These are phyloP conservation scores for Pseudocohnilembus persalinus DNA, from an alignment of 169 alveolate genomes.

Conservation along the genomic window DNA sequence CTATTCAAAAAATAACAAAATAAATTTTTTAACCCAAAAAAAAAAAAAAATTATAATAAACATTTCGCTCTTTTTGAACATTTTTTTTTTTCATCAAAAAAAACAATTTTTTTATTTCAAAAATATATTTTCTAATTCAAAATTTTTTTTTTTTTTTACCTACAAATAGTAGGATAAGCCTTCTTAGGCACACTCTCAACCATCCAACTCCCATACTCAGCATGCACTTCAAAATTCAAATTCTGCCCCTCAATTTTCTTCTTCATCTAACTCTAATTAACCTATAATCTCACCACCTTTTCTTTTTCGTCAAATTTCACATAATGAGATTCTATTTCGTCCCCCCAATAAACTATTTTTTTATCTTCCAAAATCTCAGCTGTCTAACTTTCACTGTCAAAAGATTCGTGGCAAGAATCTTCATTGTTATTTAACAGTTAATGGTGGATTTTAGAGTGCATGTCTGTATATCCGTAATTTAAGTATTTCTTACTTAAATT, in stretches of 20 bases:
- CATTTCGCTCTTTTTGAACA: not conserved
- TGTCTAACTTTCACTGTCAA: not conserved
- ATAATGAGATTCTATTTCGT: slow-evolving; percentile 64
- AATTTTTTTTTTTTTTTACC: slow-evolving; percentile 1
- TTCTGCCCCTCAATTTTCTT: slow-evolving; percentile 13
- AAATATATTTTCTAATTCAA: slow-evolving; percentile 1
- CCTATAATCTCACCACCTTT: slow-evolving; percentile 23
- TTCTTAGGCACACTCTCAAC: slow-evolving; percentile 52
- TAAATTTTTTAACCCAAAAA: no score
- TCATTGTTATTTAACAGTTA: slow-evolving; percentile 6
- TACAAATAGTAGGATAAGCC: slow-evolving; percentile 46
- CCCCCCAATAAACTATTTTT: slow-evolving; percentile 64
- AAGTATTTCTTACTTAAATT: slow-evolving; percentile 31
- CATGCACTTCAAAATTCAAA: slow-evolving; percentile 22
- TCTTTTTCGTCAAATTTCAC: slow-evolving; percentile 26
- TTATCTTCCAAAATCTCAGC: not conserved
- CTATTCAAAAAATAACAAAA: no score
- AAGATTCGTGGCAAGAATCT: slow-evolving; percentile 6
- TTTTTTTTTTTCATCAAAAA: slow-evolving; percentile 18
- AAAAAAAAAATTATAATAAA: slow-evolving; percentile 1
- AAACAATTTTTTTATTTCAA: slow-evolving; percentile 13
- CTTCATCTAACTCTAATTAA: slow-evolving; percentile 28
- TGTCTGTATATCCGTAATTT: not conserved
- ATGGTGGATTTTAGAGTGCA: slow-evolving; percentile 26
- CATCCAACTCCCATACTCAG: slow-evolving; percentile 65